Base-by-base conservation (phyloP, 2,329 filamentous ascomycete genomes). In the Pseudocercospora vitis region DNA sequence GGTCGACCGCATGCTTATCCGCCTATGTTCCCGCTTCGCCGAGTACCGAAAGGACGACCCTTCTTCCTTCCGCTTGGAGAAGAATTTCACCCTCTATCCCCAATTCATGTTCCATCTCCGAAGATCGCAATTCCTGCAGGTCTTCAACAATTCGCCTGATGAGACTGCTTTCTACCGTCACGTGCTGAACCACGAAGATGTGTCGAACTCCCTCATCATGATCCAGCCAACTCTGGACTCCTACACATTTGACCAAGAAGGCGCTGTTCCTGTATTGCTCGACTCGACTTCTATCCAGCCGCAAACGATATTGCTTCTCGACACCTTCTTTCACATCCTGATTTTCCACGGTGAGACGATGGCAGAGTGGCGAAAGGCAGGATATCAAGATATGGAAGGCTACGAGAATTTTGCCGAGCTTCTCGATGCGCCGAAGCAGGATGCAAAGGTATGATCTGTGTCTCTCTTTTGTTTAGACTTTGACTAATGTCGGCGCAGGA, bases 51-150 rank as follows among this genome's bases (percentile, higher is more conserved):
- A 99, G 75, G 94, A 99, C 70, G 94, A 99, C 66, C 91, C 94
- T 11, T 95, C 92, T 4, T 97, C 92, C 0, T 99, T 99, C 83
- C 84, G 91, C 29, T 75, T 96, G 59, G 94, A 99, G 74, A 96
- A 96, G 83, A 99, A 99, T 78, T 99, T 99, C 70, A 97, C 92
- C 0, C 81, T 99, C 12, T 99, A 99, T 69, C 94, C 94, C 21
- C 94, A 99, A 71, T 99, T 99, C 76, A 99, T 99, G 94, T 99
- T 99, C 80, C 94, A 99, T 73, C 81, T 99, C 57, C 88, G 94
- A 65, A 85, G 94, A 73, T 96, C 91, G 74, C 94, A 97, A 73
- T 99, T 99, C 78, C 75, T 99, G 61, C 94, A 99, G 70, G 91
- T 99, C 53, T 99, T 99, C 82, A 99, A 99, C 79, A 99, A 97